Evolutionary conservation across 495 filamentous ascomycete species (phyloP).

Genomic region (Aspergillus indologenus): DNA sequence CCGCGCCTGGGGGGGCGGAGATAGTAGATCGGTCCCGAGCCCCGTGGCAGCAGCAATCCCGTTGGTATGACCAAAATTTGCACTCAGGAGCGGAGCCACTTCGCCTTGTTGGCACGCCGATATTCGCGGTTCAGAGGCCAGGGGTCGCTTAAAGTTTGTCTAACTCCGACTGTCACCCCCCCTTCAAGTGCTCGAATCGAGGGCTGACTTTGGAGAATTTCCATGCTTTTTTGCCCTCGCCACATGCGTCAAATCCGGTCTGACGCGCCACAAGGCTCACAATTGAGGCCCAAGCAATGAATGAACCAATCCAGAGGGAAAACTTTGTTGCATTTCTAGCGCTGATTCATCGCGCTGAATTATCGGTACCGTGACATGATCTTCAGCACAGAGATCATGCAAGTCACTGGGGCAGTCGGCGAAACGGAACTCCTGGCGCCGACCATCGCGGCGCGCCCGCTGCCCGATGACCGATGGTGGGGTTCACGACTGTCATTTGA

Average conservation of each 20-base stretch:
- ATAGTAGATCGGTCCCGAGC: not conserved
- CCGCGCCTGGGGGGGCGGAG: not conserved
- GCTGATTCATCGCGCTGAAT: no score
- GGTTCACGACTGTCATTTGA: not conserved
- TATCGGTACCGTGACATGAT: not conserved
- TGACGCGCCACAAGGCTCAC: not conserved
- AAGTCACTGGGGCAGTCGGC: not conserved
- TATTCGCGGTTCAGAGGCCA: not conserved
- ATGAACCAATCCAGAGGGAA: not conserved
- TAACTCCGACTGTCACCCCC: not conserved
- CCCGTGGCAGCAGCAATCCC: not conserved
- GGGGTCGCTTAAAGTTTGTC: not conserved
- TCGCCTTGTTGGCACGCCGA: not conserved
- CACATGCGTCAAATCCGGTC: not conserved
- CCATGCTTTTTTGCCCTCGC: not conserved
- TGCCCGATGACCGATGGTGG: not conserved
- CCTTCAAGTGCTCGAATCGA: not conserved
- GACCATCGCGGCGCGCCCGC: not conserved
- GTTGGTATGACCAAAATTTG: not conserved
- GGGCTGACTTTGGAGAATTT: not conserved
- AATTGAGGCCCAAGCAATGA: not conserved
- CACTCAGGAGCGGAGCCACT: not conserved
- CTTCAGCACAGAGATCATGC: not conserved
- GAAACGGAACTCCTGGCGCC: not conserved
- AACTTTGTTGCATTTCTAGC: not conserved